A percentile compares a stretch with the other conserved stretches of the same genome.
Conservation (phyloP, 257 asterid species). For the Euphrasia confusa region DNA sequence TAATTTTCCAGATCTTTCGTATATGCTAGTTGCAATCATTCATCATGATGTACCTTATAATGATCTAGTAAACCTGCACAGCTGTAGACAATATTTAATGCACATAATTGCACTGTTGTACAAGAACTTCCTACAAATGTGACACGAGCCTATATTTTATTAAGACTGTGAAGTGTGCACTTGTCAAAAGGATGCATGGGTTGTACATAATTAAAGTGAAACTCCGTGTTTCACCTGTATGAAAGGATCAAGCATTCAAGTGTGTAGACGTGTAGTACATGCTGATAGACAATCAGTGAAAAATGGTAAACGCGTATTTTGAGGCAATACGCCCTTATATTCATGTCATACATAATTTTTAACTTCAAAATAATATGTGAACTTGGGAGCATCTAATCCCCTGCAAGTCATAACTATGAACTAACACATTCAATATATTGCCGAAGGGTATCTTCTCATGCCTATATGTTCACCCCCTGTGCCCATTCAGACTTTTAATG, state of each 20-base stretch:
- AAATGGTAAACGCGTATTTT: background rate
- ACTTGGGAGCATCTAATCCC: no score
- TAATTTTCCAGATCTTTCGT: background rate
- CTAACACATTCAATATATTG: slow-evolving; percentile 3
- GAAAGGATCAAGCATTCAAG: background rate
- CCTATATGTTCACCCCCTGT: no score
- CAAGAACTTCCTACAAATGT: no score
- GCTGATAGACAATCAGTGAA: no score
- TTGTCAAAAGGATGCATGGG: slow-evolving; percentile 3
- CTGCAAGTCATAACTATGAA: background rate
- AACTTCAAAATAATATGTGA: no score
- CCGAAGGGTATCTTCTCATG: background rate
- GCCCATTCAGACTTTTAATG: slow-evolving; percentile 5
- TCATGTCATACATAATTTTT: no score
- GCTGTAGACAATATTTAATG: background rate
- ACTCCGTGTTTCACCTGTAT: slow-evolving; percentile 1
- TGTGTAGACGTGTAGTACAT: no score
- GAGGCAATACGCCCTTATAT: background rate
- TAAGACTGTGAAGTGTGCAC: background rate
- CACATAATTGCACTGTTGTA: slow-evolving; percentile 3
- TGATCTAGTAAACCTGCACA: slow-evolving; percentile 11
- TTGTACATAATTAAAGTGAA: slow-evolving; percentile 3
- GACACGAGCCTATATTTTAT: slow-evolving; percentile 1
- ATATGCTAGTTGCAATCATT: background rate
- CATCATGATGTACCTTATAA: slow-evolving; percentile 15